These are phyloP conservation scores for Arachis monticola DNA, from an alignment of 331 rosid genomes.

Conservation along the genomic window DNA sequence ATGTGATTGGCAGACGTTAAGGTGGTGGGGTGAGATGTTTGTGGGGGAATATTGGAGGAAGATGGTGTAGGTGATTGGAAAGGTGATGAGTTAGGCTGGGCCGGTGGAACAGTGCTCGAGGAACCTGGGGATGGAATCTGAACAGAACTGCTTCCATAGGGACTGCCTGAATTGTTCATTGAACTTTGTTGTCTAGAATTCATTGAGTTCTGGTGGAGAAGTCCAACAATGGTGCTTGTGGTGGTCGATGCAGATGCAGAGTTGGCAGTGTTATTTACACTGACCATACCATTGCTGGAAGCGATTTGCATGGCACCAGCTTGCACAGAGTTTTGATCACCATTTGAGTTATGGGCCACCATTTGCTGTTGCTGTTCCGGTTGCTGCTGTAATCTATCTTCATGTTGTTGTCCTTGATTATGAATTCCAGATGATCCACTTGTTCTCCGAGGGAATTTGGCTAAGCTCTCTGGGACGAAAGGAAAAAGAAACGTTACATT, in stretches of 20 bases:
- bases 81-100: slow-evolving; percentile 75
- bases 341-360: slow-evolving; percentile 54
- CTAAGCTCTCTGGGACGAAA: slow-evolving; percentile 75
- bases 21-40: slow-evolving; percentile 65
- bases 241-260: slow-evolving; percentile 77
- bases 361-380: slow-evolving; percentile 58
- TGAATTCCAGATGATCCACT: slow-evolving; percentile 68
- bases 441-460: slow-evolving; percentile 93
- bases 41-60: slow-evolving; percentile 75
- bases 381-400: slow-evolving; percentile 72
- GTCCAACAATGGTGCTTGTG: slow-evolving; percentile 94
- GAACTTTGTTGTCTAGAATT: slow-evolving; percentile 82
- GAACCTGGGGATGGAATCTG: slow-evolving; percentile 95
- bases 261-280: slow-evolving; percentile 64
- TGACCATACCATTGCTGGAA: slow-evolving; percentile 75
- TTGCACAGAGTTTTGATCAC: slow-evolving; percentile 65
- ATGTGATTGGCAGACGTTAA: slow-evolving; percentile 72
- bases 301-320: slow-evolving; percentile 65
- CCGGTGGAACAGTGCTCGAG: slow-evolving; percentile 67
- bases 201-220: slow-evolving; percentile 95
- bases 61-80: slow-evolving; percentile 90
- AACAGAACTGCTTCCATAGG: slow-evolving; percentile 83
- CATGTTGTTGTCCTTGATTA: slow-evolving; percentile 71
- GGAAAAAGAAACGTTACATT: neutral
- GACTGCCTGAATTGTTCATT: slow-evolving; percentile 79